Base-by-base conservation (phyloP, 2,329 filamentous ascomycete genomes). In the Ascosphaera acerosa region DNA sequence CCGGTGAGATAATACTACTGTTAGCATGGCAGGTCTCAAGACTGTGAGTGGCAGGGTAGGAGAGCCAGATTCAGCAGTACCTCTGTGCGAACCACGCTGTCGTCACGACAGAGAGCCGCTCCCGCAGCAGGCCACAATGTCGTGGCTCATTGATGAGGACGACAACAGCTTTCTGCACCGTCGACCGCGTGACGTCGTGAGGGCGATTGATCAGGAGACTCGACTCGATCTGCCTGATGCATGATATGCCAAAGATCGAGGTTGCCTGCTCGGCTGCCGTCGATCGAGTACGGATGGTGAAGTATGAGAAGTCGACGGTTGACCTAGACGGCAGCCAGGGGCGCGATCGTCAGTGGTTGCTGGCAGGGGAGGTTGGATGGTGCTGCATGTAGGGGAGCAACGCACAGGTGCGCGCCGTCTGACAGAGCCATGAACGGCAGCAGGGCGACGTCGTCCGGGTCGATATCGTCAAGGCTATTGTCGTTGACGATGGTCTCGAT, bases 241-340 rank as follows among this genome's bases (percentile, higher is more conserved):
- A 97, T 12, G 81, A 76, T 46, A 97, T 92, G 37, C 87, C 87
- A 48, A 97, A 97, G 15, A 97, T 67, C 15, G 80, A 90, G 2
- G 77, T 81, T 4, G 72, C 66, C 18, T 22, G 16, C 20, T 38
- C 35, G 2, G 43, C 43, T 1, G 47, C 32, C 6, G 54, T 55
- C 29, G 48, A 48, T 37, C 55, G 54, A 33, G 69, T 67, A 35
- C 80, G 63, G 32, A 97, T 69, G 6, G 84, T 94, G 51, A 97
- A 97, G 57, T 97, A 97, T 32, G 82, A 92, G 58, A 94, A 97
- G 55, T 94, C 87, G 55, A 97, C 87, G 35, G 74, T 75, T 15
- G 77, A 72, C 34, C 77, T 87, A 44, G 15, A 26, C 28, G 19
- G 12, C 15, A 31, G 25, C 29, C 14, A 32, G 14, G 30, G 16